Evolutionary conservation across 139 green algal genomes (phyloP).

Genomic region (Zygnema cylindricum): DNA sequence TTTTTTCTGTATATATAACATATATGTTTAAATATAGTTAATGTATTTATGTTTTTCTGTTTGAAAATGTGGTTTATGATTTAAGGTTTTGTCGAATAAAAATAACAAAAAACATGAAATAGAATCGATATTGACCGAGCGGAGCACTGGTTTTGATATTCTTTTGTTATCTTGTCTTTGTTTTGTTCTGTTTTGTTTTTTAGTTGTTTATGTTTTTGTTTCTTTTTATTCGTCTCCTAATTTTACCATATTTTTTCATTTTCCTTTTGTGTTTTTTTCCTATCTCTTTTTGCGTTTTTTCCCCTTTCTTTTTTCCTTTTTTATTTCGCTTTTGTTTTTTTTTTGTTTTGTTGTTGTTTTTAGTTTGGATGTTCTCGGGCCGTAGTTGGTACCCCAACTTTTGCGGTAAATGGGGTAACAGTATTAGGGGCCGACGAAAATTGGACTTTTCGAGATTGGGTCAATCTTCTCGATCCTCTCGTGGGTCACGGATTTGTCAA

Average conservation of each 20-base stretch:
- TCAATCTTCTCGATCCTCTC: constrained; percentile 11
- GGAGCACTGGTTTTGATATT: too few species aligned
- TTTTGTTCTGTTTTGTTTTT: too few species aligned
- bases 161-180: too few species aligned
- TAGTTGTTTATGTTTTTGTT: too few species aligned
- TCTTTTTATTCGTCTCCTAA: too few species aligned
- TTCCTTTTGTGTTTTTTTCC: background rate
- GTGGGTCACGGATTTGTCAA: background rate
- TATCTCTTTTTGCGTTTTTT: too few species aligned
- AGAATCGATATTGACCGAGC: too few species aligned
- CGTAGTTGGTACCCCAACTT: constrained; percentile 18
- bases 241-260: too few species aligned
- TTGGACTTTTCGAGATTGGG: constrained; percentile 3
- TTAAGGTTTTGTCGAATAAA: too few species aligned
- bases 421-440: constrained; percentile 13
- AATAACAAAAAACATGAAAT: too few species aligned
- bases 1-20: too few species aligned
- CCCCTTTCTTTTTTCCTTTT: background rate
- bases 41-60: too few species aligned
- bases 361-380: constrained; percentile 14
- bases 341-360: background rate
- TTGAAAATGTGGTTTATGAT: constrained; percentile 15
- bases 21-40: background rate
- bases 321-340: background rate
- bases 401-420: constrained; percentile 13